These are phyloP conservation scores for Aegilops bicornis DNA, from an alignment of 176 grass and related monocot species.

Conservation along the genomic window DNA sequence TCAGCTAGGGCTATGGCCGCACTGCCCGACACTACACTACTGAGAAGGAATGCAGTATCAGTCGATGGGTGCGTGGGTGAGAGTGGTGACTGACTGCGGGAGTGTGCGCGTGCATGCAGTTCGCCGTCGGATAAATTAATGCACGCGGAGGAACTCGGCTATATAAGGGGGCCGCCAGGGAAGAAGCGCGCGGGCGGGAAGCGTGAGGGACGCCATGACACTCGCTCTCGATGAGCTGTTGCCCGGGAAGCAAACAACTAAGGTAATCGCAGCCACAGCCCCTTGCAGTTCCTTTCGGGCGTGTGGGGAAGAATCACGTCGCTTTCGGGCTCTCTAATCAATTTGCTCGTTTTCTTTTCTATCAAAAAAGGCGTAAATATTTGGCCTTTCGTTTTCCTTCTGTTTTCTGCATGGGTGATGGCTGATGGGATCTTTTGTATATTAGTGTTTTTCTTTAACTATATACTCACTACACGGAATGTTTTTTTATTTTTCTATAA, in stretches of 20 bases:
- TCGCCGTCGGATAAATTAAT: background rate
- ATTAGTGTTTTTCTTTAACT: too few relatives aligned
- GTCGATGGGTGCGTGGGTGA: background rate
- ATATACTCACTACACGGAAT: too few relatives aligned
- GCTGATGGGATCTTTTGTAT: background rate
- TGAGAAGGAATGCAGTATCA: too few relatives aligned
- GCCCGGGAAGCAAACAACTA: slow-evolving; percentile 22
- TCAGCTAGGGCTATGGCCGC: slow-evolving; percentile 26
- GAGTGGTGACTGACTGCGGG: background rate
- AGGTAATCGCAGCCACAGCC: background rate
- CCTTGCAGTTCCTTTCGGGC: too few relatives aligned
- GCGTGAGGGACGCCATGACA: slow-evolving; percentile 42
- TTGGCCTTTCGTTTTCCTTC: background rate
- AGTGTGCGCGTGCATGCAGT: slow-evolving; percentile 9
- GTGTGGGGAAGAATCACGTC: slow-evolving; percentile 24
- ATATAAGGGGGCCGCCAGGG: slow-evolving; percentile 32
- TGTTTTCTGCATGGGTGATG: background rate
- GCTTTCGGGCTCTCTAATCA: slow-evolving; percentile 8
- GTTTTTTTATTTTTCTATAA: background rate
- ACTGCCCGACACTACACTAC: background rate
- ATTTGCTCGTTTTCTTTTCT: background rate
- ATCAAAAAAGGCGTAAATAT: background rate
- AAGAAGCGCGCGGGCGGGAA: slow-evolving; percentile 10
- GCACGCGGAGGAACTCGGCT: slow-evolving; percentile 14
- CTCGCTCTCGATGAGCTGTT: slow-evolving; percentile 42